These are phyloP conservation scores for Aspergillus cristatus DNA, from an alignment of 495 filamentous ascomycete genomes.

Conservation along the genomic window DNA sequence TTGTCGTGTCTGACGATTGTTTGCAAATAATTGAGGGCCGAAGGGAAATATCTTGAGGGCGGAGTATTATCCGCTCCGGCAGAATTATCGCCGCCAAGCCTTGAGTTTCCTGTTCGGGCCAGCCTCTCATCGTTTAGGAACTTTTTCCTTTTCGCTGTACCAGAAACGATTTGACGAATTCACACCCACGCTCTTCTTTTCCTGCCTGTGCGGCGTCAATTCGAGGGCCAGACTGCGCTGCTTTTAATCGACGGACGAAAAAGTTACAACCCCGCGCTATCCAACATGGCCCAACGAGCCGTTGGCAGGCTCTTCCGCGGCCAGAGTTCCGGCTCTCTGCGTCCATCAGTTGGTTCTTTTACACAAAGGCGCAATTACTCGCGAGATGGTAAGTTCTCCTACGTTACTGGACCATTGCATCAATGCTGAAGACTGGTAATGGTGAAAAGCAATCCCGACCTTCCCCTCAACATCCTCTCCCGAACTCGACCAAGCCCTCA, in stretches of 20 bases:
- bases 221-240: too few relatives aligned
- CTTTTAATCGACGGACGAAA: too few relatives aligned
- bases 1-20: too few relatives aligned
- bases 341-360: conserved; percentile 22
- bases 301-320: conserved; percentile 31
- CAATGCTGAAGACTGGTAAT: conserved; percentile 6
- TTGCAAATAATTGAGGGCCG: too few relatives aligned
- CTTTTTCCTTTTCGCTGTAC: background rate
- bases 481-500: conserved; percentile 43
- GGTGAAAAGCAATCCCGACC: conserved; percentile 39
- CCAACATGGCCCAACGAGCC: conserved; percentile 31
- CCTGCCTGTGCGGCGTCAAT: too few relatives aligned
- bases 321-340: conserved; percentile 20
- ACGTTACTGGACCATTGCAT: background rate
- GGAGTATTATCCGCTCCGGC: conserved; percentile 24
- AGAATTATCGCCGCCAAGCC: conserved; percentile 36
- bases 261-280: too few relatives aligned
- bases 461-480: conserved; percentile 42
- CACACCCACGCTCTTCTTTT: too few relatives aligned
- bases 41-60: too few relatives aligned
- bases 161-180: too few relatives aligned
- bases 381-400: conserved; percentile 20
- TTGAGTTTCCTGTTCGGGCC: conserved; percentile 13
- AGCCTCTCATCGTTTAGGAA: conserved; percentile 2
- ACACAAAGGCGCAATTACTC: conserved; percentile 28